Base-by-base conservation (phyloP, 805 yeast species). In the Sungouiella thailandica region DNA sequence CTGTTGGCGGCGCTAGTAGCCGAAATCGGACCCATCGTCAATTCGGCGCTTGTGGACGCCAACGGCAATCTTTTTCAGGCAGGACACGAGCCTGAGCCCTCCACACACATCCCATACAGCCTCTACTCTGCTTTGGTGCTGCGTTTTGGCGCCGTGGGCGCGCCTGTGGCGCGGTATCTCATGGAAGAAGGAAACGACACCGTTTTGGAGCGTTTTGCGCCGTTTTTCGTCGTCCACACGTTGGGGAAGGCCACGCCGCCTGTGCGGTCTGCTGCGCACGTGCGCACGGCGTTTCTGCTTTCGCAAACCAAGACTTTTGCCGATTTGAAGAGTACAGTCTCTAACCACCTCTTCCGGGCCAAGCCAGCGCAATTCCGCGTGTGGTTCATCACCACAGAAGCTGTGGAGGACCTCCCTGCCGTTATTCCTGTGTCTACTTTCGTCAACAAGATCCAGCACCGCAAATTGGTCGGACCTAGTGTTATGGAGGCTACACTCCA, bases 111-210 rank as follows among this genome's bases (percentile, higher is more conserved):
- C 1, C 58, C 74, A 0, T 70, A 69, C 5, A 53, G 58, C 4
- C 62, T 72, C 2, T 80, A 74, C 43, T 47, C 61, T 3, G 49
- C 61, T 37, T 52, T 81, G 7, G 54, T 51, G 1, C 60, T 63
- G 20, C 74, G 82, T 79, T 80, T 78, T 52, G 83, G 83, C 0
- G 32, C 73, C 15, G 49, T 55, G 1, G 66, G 68, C 1, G 51
- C 40, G 6, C 65, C 69, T 1, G 58, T 65, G 7, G 39, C 57
- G 5, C 53, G 71, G 31, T 50, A 52, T 15, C 34, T 65, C 4
- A 37, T 57, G 5, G 28, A 46, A 3, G 53, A 58, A 34, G 45
- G 44, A 12, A 49, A 57, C 2, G 64, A 61, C n/a, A 36, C 40
- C 8, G 44, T 40, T 17, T 48, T 65, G 30, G 72, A 67, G 44